These are phyloP conservation scores for Olyra latifolia DNA, from an alignment of 176 grass and related monocot genomes.

Conservation along the genomic window DNA sequence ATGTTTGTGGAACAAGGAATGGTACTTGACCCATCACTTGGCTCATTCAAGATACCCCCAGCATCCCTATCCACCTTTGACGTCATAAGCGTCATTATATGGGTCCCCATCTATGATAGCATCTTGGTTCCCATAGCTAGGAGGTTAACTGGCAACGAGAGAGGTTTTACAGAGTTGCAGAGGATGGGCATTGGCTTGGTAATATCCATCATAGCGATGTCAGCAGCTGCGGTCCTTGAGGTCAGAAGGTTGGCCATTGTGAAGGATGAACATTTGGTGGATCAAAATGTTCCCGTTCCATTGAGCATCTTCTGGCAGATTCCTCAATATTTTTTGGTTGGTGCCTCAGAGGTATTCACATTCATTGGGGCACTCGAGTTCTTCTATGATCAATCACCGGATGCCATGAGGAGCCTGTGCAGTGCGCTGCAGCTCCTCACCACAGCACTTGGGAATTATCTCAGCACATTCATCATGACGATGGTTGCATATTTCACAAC, in stretches of 20 bases:
- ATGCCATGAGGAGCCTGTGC: slow-evolving; percentile 86
- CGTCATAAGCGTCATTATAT: slow-evolving; percentile 72
- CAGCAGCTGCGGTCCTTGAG: slow-evolving; percentile 63
- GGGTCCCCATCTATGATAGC: slow-evolving; percentile 73
- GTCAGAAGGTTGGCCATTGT: slow-evolving; percentile 64
- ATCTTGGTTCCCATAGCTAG: slow-evolving; percentile 66
- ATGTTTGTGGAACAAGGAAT: slow-evolving; percentile 97
- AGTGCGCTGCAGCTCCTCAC: slow-evolving; percentile 70
- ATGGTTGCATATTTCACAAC: slow-evolving; percentile 64
- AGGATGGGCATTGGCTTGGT: slow-evolving; percentile 88
- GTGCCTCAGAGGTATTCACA: slow-evolving; percentile 74
- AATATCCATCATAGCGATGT: slow-evolving; percentile 80
- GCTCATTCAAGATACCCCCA: slow-evolving; percentile 79
- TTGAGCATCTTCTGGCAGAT: slow-evolving; percentile 89
- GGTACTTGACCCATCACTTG: slow-evolving; percentile 69
- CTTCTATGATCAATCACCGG: slow-evolving; percentile 83
- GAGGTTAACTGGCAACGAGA: slow-evolving; percentile 81
- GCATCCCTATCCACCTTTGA: slow-evolving; percentile 88
- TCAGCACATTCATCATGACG: slow-evolving; percentile 75
- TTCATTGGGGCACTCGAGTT: slow-evolving; percentile 77
- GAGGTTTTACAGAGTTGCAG: slow-evolving; percentile 76
- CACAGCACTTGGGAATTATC: slow-evolving; percentile 63
- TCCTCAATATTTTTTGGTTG: slow-evolving; percentile 82
- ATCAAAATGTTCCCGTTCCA: slow-evolving; percentile 64
- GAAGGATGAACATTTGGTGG: slow-evolving; percentile 47